Conservation (phyloP, 2,329 filamentous ascomycete genomes). For the Emericellopsis atlantica region DNA sequence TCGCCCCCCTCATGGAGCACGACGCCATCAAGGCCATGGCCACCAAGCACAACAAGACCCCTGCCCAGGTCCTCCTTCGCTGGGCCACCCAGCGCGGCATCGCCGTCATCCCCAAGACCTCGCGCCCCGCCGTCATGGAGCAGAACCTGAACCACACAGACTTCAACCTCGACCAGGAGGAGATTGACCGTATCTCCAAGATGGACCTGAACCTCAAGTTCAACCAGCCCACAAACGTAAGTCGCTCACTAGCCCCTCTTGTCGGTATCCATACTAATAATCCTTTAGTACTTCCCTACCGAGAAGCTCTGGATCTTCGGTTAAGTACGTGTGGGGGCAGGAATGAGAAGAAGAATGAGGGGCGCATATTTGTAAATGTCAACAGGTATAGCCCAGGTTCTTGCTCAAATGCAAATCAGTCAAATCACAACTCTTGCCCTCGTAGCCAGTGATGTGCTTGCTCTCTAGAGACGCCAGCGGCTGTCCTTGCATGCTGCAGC, state of each 20-base stretch:
- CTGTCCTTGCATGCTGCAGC: neutral
- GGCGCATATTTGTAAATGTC: neutral
- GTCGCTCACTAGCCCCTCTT: slow-evolving; percentile 19
- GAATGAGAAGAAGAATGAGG: neutral
- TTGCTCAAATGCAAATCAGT: slow-evolving; percentile 1
- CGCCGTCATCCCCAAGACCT: slow-evolving; percentile 74
- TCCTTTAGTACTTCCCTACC: slow-evolving; percentile 37
- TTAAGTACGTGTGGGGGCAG: slow-evolving; percentile 17
- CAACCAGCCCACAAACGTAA: slow-evolving; percentile 62
- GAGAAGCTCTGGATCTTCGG: slow-evolving; percentile 46
- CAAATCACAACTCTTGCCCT: neutral
- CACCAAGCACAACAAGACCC: slow-evolving; percentile 56
- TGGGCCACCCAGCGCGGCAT: slow-evolving; percentile 79
- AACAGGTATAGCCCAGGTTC: neutral
- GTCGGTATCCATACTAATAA: slow-evolving; percentile 5
- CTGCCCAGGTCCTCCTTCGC: slow-evolving; percentile 71
- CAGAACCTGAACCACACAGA: slow-evolving; percentile 55
- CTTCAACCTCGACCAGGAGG: slow-evolving; percentile 53
- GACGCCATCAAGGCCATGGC: slow-evolving; percentile 51
- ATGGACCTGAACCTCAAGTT: slow-evolving; percentile 59
- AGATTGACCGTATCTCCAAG: slow-evolving; percentile 52
- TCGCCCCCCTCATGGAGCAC: slow-evolving; percentile 61
- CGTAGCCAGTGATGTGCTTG: neutral
- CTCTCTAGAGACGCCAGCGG: neutral
- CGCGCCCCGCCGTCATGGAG: slow-evolving; percentile 34